phyloP scores from a whole-genome alignment of 345 rosid genomes.

The Hibiscus tridactylites region DNA sequence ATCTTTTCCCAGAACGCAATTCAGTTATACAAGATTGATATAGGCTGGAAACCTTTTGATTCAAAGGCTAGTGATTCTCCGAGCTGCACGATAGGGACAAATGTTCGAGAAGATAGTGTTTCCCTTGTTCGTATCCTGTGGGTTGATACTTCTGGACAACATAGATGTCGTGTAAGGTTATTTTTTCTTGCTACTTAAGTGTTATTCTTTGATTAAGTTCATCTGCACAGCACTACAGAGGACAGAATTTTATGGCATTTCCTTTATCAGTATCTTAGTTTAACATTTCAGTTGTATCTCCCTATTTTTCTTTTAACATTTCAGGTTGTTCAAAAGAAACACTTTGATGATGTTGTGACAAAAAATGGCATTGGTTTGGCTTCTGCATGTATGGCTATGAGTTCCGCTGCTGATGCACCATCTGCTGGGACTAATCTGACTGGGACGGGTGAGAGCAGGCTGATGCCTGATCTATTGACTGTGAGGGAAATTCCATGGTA shows the following conservation, averaged over 20 bases:
- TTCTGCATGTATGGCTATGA: conserved; percentile 74
- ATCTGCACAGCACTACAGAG: background rate
- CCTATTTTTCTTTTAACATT: conserved; percentile 3
- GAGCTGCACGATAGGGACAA: conserved; percentile 18
- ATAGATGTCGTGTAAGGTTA: conserved; percentile 80
- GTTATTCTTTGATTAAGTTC: conserved; percentile 2
- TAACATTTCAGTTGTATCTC: too few species aligned
- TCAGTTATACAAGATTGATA: conserved; percentile 58
- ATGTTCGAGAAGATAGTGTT: conserved; percentile 21
- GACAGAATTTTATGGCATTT: background rate
- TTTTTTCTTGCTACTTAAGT: background rate
- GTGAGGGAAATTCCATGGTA: conserved; percentile 75
- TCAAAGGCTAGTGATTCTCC: conserved; percentile 20
- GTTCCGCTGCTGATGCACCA: conserved; percentile 65
- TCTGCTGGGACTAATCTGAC: conserved; percentile 62
- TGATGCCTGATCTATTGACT: conserved; percentile 80
- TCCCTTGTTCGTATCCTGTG: conserved; percentile 73
- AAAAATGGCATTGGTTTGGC: conserved; percentile 83
- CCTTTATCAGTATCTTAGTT: background rate
- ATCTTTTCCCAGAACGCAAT: conserved; percentile 60
- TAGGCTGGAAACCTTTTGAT: conserved; percentile 12
- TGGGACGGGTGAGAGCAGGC: conserved; percentile 77
- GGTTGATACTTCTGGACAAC: conserved; percentile 93
- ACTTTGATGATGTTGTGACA: conserved; percentile 48
- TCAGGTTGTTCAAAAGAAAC: conserved; percentile 71